Evolutionary conservation across 768 basidiomycete species (phyloP).

Genomic region (Polyporus arcularius): DNA sequence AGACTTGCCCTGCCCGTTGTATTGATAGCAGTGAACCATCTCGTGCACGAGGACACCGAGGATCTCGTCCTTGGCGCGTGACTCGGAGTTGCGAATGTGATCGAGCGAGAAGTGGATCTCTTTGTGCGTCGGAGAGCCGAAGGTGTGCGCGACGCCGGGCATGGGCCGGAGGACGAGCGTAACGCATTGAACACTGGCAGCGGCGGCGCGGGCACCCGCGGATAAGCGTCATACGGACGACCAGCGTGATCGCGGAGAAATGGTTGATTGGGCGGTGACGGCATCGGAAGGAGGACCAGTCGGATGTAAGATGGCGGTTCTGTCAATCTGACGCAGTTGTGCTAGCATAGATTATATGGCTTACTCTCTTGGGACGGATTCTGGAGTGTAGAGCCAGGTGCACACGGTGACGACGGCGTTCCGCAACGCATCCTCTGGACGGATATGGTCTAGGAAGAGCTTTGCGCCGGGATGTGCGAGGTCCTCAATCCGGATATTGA

Average conservation of each 20-base stretch:
- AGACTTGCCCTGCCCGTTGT: constrained; percentile 58
- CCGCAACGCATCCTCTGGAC: constrained; percentile 40
- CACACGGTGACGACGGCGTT: constrained; percentile 43
- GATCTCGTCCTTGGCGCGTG: constrained; percentile 57
- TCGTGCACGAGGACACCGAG: constrained; percentile 73
- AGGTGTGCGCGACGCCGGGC: constrained; percentile 70
- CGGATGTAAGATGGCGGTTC: neutral
- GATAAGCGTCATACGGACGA: constrained; percentile 6
- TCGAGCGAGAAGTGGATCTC: constrained; percentile 75
- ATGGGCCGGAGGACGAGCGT: constrained; percentile 56
- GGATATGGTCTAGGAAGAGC: constrained; percentile 55
- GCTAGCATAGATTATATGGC: constrained; percentile 13
- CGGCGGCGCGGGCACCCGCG: constrained; percentile 11
- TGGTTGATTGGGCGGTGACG: constrained; percentile 37
- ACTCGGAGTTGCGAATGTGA: constrained; percentile 52
- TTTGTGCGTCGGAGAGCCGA: constrained; percentile 57
- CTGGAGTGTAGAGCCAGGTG: constrained; percentile 45
- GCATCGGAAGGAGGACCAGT: constrained; percentile 23
- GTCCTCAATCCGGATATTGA: constrained; percentile 59
- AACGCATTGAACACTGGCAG: constrained; percentile 51
- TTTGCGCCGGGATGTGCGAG: constrained; percentile 57
- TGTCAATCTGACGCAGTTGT: neutral
- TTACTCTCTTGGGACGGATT: constrained; percentile 49
- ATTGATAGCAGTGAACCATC: constrained; percentile 79
- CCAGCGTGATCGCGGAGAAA: constrained; percentile 15